phyloP scores from a whole-genome alignment of 2,329 filamentous ascomycete genomes.

The Talaromyces sp. region DNA sequence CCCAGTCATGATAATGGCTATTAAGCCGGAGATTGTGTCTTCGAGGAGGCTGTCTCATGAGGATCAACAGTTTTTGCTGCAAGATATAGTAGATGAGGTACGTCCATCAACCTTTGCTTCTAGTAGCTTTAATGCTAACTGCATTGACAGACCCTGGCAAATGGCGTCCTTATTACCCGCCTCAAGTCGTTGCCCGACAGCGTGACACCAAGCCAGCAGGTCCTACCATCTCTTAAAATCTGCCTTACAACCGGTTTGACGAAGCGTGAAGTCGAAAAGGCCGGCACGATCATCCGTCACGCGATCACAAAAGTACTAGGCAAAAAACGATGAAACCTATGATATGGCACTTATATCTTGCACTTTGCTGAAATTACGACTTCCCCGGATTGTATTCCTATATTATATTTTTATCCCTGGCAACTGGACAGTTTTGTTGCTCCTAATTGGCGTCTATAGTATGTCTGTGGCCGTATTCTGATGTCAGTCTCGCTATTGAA shows the following conservation, averaged over 20 bases:
- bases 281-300: conserved; percentile 80
- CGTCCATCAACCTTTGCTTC: conserved; percentile 27
- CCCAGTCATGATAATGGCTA: conserved; percentile 75
- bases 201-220: conserved; percentile 63
- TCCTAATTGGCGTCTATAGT: not conserved
- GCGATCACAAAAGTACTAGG: conserved; percentile 90
- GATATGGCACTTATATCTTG: not conserved
- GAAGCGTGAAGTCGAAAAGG: conserved; percentile 95
- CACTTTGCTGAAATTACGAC: not conserved
- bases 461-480: not conserved
- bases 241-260: conserved; percentile 84
- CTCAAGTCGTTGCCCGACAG: conserved; percentile 73
- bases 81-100: conserved; percentile 97
- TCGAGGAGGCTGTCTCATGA: conserved; percentile 64
- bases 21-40: conserved; percentile 79
- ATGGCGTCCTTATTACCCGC: conserved; percentile 84
- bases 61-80: conserved; percentile 80
- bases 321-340: conserved; percentile 39
- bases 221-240: conserved; percentile 80
- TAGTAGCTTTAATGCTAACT: conserved; percentile 14
- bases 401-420: conserved; percentile 5
- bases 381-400: conserved; percentile 7
- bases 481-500: not conserved
- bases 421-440: not conserved
- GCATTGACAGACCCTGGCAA: conserved; percentile 65